phyloP scores from a whole-genome alignment of 305 asterid genomes.

The Solanum hybrid region DNA sequence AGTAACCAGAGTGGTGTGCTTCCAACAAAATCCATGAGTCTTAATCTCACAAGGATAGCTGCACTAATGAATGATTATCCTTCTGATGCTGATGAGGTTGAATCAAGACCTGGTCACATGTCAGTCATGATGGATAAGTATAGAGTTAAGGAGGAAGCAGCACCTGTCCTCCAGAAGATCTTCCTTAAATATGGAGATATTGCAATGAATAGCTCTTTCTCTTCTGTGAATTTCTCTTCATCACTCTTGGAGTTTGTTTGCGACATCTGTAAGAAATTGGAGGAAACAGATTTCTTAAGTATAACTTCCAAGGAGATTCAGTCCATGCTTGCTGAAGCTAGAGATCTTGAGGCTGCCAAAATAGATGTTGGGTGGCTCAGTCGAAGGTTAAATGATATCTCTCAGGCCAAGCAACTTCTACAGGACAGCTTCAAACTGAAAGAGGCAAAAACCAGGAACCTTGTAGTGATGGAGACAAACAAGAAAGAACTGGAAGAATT shows the following conservation, averaged over 20 bases:
- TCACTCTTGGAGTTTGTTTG: conserved; percentile 21
- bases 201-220: conserved; percentile 9
- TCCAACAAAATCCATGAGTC: not conserved
- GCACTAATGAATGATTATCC: not conserved
- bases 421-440: not conserved
- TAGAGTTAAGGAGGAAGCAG: conserved; percentile 18
- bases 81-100: conserved; percentile 9
- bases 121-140: conserved; percentile 10
- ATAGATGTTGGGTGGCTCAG: conserved; percentile 26
- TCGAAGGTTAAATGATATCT: conserved; percentile 10
- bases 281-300: conserved; percentile 7
- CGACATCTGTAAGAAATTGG: conserved; percentile 13
- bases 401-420: not conserved
- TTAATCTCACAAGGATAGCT: conserved; percentile 5
- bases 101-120: not conserved
- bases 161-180: conserved; percentile 16
- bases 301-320: conserved; percentile 14
- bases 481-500: not conserved
- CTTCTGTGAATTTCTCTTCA: conserved; percentile 3
- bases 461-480: conserved; percentile 6
- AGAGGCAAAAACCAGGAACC: not conserved
- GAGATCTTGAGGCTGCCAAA: conserved; percentile 16
- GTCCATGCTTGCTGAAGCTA: not conserved
- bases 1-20: not conserved
- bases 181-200: conserved; percentile 25